A percentile compares a stretch with the other conserved stretches of the same genome.
Evolutionary conservation across 2,329 filamentous ascomycete genomes (phyloP).

Genomic region (Calcarisporium arbuscula): DNA sequence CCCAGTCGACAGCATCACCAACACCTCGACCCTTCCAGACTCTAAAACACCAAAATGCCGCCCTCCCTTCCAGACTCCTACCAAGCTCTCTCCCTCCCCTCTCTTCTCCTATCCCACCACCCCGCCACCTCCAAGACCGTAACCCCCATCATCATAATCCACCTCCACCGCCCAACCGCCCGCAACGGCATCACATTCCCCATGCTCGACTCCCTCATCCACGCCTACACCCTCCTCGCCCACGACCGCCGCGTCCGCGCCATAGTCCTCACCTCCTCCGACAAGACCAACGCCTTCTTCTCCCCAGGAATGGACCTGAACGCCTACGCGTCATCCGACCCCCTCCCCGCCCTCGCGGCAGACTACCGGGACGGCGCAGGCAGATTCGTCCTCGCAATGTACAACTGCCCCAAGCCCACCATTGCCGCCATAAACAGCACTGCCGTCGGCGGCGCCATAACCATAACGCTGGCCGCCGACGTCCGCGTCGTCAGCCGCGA

Average conservation of each 20-base stretch:
- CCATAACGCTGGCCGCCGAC: constrained; percentile 51
- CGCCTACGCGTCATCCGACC: constrained; percentile 12
- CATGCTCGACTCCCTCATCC: constrained; percentile 57
- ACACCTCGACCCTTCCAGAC: too few species aligned
- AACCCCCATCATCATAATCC: constrained; percentile 57
- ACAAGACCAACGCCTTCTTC: constrained; percentile 43
- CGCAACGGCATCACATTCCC: constrained; percentile 63
- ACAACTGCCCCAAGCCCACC: constrained; percentile 51
- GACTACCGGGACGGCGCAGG: constrained; percentile 46
- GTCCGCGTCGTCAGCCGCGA: constrained; percentile 46
- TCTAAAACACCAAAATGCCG: constrained; percentile 19
- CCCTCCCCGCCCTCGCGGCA: constrained; percentile 17
- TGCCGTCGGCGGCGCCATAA: constrained; percentile 56
- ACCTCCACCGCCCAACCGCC: constrained; percentile 57
- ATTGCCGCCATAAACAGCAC: constrained; percentile 53
- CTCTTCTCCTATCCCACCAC: constrained; percentile 43
- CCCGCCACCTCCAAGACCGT: constrained; percentile 43
- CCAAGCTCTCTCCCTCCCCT: constrained; percentile 31
- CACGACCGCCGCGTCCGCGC: constrained; percentile 46
- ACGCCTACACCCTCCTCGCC: constrained; percentile 45
- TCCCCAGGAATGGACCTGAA: constrained; percentile 54
- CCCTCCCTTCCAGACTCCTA: constrained; percentile 29
- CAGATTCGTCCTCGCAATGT: constrained; percentile 46
- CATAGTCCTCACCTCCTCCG: constrained; percentile 49
- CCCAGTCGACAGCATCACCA: too few species aligned